phyloP scores from a whole-genome alignment of 2,329 filamentous ascomycete genomes.

The Calonectria ilicicola region DNA sequence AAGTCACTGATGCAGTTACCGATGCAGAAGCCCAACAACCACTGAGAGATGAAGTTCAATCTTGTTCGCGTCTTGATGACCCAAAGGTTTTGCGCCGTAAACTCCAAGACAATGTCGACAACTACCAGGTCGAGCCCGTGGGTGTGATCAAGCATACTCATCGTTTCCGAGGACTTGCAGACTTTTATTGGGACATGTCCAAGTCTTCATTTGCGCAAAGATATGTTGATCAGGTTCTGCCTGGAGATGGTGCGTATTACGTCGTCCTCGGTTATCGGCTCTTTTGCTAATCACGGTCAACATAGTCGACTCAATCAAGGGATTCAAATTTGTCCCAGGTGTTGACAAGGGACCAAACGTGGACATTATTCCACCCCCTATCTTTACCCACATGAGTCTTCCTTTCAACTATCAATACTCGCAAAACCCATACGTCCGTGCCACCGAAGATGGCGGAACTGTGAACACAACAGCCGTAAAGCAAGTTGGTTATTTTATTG shows the following conservation, averaged over 20 bases:
- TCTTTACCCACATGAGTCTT: constrained; percentile 79
- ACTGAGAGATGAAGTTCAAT: constrained; percentile 49
- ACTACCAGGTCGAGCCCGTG: constrained; percentile 76
- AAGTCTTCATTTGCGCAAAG: constrained; percentile 77
- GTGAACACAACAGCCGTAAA: constrained; percentile 72
- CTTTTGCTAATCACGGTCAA: neutral
- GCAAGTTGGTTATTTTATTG: constrained; percentile 68
- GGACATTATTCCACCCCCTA: constrained; percentile 83
- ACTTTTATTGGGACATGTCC: constrained; percentile 84
- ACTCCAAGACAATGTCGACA: constrained; percentile 76
- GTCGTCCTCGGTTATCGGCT: neutral
- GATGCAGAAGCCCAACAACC: constrained; percentile 33
- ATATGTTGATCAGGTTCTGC: constrained; percentile 77
- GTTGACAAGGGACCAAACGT: constrained; percentile 70
- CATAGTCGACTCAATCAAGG: constrained; percentile 62
- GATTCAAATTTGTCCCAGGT: constrained; percentile 75
- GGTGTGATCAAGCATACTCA: constrained; percentile 84
- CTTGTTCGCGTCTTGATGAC: constrained; percentile 62
- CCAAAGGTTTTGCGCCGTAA: constrained; percentile 69
- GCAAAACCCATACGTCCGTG: constrained; percentile 83
- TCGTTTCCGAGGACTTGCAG: constrained; percentile 87
- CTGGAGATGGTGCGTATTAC: constrained; percentile 72
- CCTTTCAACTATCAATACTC: constrained; percentile 86
- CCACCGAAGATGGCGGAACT: constrained; percentile 67
- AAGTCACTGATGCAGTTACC: constrained; percentile 46